A percentile compares a stretch with the other conserved stretches of the same genome.
Conservation (phyloP, 129 eudicot species). For the Escallonia rubra region DNA sequence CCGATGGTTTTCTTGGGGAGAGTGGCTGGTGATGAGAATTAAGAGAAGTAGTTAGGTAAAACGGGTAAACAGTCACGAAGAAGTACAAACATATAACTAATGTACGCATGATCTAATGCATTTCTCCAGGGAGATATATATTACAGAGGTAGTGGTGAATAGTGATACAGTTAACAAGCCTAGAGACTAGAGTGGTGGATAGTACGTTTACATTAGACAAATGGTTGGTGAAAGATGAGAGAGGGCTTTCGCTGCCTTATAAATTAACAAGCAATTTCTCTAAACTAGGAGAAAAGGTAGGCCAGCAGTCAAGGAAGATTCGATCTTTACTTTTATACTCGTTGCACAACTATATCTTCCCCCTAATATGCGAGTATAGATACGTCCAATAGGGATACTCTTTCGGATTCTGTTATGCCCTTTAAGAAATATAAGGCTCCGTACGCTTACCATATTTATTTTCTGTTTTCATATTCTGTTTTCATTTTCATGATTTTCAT, state of each 20-base stretch:
- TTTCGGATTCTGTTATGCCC: too few species aligned
- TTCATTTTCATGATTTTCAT: too few species aligned
- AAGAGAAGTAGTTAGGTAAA: constrained; percentile 18
- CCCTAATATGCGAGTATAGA: too few species aligned
- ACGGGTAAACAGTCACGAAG: constrained; percentile 30
- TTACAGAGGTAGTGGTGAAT: not conserved
- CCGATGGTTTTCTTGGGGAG: too few species aligned
- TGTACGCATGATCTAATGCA: not conserved
- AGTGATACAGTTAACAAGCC: constrained; percentile 2
- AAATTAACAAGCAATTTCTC: not conserved
- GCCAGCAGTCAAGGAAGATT: constrained; percentile 31
- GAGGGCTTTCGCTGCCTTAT: not conserved
- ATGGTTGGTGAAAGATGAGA: constrained; percentile 18
- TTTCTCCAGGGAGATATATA: too few species aligned
- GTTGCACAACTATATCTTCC: too few species aligned
- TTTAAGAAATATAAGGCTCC: too few species aligned
- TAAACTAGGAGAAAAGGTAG: constrained; percentile 21
- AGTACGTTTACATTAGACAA: not conserved
- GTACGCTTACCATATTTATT: too few species aligned
- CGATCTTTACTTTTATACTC: not conserved
- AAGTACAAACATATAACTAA: too few species aligned
- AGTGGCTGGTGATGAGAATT: not conserved
- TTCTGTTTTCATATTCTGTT: too few species aligned
- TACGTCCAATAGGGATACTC: too few species aligned
- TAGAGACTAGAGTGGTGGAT: not conserved